Base-by-base conservation (phyloP, 2,329 filamentous ascomycete genomes). In the Pyrenochaeta sp. region DNA sequence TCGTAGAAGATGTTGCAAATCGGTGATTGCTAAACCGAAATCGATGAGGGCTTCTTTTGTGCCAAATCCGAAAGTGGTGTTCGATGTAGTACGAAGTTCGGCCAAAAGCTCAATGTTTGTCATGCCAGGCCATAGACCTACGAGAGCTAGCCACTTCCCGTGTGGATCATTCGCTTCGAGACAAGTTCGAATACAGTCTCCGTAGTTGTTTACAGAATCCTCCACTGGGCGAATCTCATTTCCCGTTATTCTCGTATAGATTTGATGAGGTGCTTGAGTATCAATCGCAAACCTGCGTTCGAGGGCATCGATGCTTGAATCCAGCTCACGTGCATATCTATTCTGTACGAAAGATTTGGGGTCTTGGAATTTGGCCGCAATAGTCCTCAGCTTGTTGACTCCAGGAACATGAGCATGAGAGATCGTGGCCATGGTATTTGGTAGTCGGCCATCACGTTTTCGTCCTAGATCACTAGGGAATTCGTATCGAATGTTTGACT, bases 121-220 rank as follows among this genome's bases (percentile, higher is more conserved):
- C 2, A 77, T 47, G 2, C 64, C 69, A 0, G 81, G 81, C 74
- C 76, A 81, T 0, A 82, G 58, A 0, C 71, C 60, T 0, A 69
- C 75, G 0, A 54, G 18, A 7, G 62, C 44, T 0, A 81, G 71
- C 79, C 79, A 82, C 4, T 46, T 37, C 5, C 47, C 52, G 20
- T 67, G 63, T 14, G 45, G n/a, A 47, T 74, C 63, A 6, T 53
- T 30, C 7, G 6, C 27, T 4, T 41, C 34, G 3, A 63, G 31
- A 5, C 36, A 24, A 23, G 18, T 5, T 3, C 41, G 35, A 4
- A 67, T 39, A 1, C 40, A 34, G 2, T 47, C 21, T 15, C 58
- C 41, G 3, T 45, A 7, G 35, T 26, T 3, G 30, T 18, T 7
- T 44, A 13, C n/a, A 69, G 32, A 8, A 19, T 47, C 20, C 10